phyloP scores from a whole-genome alignment of 169 alveolate genomes.

The Cyclospora cayetanensis region DNA sequence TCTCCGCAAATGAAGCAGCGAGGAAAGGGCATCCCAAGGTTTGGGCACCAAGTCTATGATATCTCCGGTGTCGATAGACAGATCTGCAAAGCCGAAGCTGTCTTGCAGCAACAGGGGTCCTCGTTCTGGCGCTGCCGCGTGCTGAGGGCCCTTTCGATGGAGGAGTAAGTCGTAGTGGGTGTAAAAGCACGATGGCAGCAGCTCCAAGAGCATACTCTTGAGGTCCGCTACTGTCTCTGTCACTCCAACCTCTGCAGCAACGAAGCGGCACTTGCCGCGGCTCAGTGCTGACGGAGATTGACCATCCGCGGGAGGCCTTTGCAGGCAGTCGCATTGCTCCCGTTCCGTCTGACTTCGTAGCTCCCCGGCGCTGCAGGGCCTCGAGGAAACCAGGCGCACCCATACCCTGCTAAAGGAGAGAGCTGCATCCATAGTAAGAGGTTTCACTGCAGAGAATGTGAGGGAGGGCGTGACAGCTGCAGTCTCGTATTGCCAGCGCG shows the following conservation, averaged over 20 bases:
- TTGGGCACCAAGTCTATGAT: neutral
- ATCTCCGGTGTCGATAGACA: neutral
- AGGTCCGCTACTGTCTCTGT: slow-evolving; percentile 26
- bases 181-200: slow-evolving; percentile 43
- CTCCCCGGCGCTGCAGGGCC: neutral
- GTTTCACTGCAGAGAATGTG: too few species aligned
- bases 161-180: slow-evolving; percentile 4
- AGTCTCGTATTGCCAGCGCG: too few species aligned
- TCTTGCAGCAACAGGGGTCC: slow-evolving; percentile 9
- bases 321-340: neutral
- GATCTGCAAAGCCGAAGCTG: neutral
- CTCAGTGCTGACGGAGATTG: neutral
- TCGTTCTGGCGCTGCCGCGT: neutral
- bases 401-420: neutral
- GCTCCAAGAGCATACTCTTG: slow-evolving; percentile 18
- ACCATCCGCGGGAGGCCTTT: neutral
- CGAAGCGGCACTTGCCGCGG: neutral
- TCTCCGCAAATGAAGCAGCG: neutral
- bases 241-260: slow-evolving; percentile 31
- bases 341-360: neutral
- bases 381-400: neutral
- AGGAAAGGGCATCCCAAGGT: neutral
- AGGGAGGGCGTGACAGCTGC: too few species aligned
- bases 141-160: neutral
- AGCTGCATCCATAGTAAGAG: slow-evolving; percentile 1